These are phyloP conservation scores for Microbotryum lychnidis-dioicae DNA, from an alignment of 1,284 basidiomycete species.

Conservation along the genomic window DNA sequence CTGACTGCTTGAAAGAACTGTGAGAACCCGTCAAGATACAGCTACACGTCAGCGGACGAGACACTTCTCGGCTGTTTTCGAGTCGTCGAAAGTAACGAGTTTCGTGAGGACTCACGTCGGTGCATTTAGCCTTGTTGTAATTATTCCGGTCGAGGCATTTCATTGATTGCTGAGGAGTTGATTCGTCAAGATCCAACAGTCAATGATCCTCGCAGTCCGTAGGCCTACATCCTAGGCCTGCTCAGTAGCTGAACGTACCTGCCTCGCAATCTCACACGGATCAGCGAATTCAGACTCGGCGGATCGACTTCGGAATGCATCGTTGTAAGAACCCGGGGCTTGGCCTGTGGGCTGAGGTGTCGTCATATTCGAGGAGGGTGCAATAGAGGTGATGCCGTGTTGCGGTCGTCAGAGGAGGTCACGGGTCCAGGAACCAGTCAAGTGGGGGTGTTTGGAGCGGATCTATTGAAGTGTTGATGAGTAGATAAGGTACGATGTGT, in stretches of 20 bases:
- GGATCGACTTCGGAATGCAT: slow-evolving; percentile 12
- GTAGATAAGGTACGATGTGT: no score
- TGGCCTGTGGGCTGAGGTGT: slow-evolving; percentile 5
- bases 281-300: slow-evolving; percentile 25
- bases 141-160: slow-evolving; percentile 20
- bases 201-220: no score
- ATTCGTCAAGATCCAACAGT: no score
- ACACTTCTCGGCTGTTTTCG: background rate
- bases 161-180: slow-evolving; percentile 20
- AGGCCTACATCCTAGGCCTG: no score
- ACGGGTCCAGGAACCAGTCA: no score
- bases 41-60: background rate
- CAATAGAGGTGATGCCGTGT: background rate
- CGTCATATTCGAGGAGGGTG: background rate
- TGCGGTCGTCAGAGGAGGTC: no score
- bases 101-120: slow-evolving; percentile 8
- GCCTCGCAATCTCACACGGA: slow-evolving; percentile 16
- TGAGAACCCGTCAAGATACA: background rate
- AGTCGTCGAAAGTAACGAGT: background rate
- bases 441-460: no score
- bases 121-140: slow-evolving; percentile 26
- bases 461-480: no score
- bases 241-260: slow-evolving; percentile 5
- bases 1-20: slow-evolving; percentile 31
- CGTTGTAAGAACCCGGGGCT: slow-evolving; percentile 15